Evolutionary conservation across 148 eudicot species (phyloP), one percentile per base, ranked within the genome.

Genomic region (Selenicereus undatus): DNA sequence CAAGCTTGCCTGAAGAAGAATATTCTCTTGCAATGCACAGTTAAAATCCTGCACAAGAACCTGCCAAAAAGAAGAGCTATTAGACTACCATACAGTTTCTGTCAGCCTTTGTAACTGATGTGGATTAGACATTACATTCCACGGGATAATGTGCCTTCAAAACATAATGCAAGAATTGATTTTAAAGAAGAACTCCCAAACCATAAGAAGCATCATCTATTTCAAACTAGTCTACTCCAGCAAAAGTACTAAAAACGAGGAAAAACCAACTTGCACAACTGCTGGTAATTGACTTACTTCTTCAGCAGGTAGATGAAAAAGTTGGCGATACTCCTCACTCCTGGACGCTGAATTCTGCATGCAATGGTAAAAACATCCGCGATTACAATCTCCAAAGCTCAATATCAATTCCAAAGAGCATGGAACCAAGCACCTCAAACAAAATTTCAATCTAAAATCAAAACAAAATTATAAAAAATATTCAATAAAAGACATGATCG

Each of bases 21-120:
- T 92, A 86, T 89, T 96, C 84, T 96, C 99, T 90, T 94, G 99
- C 86, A 96, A 83, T 60, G 99, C 99, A 86, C 99, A 96, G 76
- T 96, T 96, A 81, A 91, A 96, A 85, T 96, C 99, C 85, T 90
- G 98, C 85, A 92, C 78, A 60, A 93, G 98, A 81, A 86, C 97
- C 99, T 96, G 82, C 22, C 42, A 81, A 26, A 32, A 79, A 39
- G 78, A 65, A 29, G 13, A 48, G 14, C 50, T 13, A 79, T 42
- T 26, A 52, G 56, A 75, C 56, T 18, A 79, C 30, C 21, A 52
- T 36, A 75, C 36, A 68, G 51, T 65, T 42, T 54, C 69, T 51
- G 52, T 43, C 36, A 21, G 22, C 24, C 20, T 84, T 21, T 58
- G 39, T 27, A 75, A 79, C 27, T 51, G 75, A 69, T 68, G 68